Conservation (phyloP, 257 asterid species). For the Thymus quinquecostatus region DNA sequence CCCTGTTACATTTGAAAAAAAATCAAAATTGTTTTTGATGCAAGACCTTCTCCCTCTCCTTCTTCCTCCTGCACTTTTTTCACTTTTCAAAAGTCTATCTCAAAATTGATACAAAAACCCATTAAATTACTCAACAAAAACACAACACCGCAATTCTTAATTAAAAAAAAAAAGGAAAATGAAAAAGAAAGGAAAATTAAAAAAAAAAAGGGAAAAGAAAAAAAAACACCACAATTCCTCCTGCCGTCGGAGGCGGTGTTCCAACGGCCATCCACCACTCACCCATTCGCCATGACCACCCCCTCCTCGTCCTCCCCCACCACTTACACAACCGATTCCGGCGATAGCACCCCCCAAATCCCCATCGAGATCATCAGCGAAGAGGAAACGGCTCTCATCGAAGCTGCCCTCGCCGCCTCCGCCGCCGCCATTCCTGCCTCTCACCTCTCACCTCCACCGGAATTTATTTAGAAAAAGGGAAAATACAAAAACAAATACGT, state of each 20-base stretch:
- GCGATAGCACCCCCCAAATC: slow-evolving; percentile 32
- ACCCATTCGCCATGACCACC: slow-evolving; percentile 47
- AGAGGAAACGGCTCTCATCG: slow-evolving; percentile 82
- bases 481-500: background rate
- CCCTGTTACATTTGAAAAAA: too few relatives aligned
- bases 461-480: slow-evolving; percentile 8
- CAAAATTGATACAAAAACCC: too few relatives aligned
- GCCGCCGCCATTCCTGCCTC: slow-evolving; percentile 36
- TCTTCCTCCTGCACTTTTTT: too few relatives aligned
- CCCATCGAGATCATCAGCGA: slow-evolving; percentile 70
- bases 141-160: too few relatives aligned
- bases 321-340: background rate
- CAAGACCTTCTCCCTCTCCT: too few relatives aligned
- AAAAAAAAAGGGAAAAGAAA: too few relatives aligned
- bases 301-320: slow-evolving; percentile 32
- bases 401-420: slow-evolving; percentile 66
- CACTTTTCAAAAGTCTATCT: too few relatives aligned
- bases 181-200: too few relatives aligned
- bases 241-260: slow-evolving; percentile 34
- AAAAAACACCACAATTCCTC: slow-evolving; percentile 14
- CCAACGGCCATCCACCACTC: slow-evolving; percentile 33
- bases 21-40: too few relatives aligned
- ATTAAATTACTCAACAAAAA: too few relatives aligned
- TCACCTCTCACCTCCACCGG: slow-evolving; percentile 25
- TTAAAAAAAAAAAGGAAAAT: too few relatives aligned